phyloP scores from a whole-genome alignment of 306 rosid species.

The Pterocarpus santalinus region DNA sequence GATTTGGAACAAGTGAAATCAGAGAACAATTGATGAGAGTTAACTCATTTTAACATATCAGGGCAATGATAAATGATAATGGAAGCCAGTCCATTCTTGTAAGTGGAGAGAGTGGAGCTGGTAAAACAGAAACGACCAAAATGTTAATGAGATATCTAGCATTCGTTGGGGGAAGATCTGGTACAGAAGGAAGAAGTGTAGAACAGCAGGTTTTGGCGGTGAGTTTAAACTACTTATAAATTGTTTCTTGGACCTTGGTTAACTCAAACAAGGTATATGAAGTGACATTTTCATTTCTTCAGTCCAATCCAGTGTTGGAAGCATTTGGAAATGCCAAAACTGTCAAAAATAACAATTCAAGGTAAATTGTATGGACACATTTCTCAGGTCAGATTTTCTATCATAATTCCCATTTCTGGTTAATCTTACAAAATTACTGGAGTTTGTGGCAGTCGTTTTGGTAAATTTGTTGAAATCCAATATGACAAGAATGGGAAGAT shows the following conservation, averaged over 20 bases:
- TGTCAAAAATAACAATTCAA: constrained; percentile 88
- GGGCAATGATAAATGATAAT: constrained; percentile 87
- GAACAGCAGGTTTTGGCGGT: constrained; percentile 95
- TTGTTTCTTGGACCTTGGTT: constrained; percentile 18
- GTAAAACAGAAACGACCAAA: constrained; percentile 91
- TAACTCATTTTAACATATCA: constrained; percentile 43
- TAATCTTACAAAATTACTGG: constrained; percentile 42
- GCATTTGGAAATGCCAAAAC: constrained; percentile 95
- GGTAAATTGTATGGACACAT: constrained; percentile 55
- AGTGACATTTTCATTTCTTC: constrained; percentile 47
- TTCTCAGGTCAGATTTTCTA: constrained; percentile 14
- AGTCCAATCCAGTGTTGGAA: constrained; percentile 94
- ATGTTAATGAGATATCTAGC: constrained; percentile 94
- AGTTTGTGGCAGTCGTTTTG: constrained; percentile 78
- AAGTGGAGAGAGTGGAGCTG: constrained; percentile 96
- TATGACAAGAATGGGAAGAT: constrained; percentile 85
- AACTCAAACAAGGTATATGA: constrained; percentile 19
- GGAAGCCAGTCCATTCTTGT: constrained; percentile 90
- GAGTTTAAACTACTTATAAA: constrained; percentile 45
- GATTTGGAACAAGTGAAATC: constrained; percentile 7
- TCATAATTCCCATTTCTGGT: constrained; percentile 32
- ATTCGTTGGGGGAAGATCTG: constrained; percentile 85
- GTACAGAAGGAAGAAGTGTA: constrained; percentile 86
- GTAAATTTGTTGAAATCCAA: constrained; percentile 91
- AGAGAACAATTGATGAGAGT: constrained; percentile 10